Evolutionary conservation across 495 filamentous ascomycete species (phyloP), one percentile per base, ranked within the genome.

Genomic region (Penicillium crystallinum): DNA sequence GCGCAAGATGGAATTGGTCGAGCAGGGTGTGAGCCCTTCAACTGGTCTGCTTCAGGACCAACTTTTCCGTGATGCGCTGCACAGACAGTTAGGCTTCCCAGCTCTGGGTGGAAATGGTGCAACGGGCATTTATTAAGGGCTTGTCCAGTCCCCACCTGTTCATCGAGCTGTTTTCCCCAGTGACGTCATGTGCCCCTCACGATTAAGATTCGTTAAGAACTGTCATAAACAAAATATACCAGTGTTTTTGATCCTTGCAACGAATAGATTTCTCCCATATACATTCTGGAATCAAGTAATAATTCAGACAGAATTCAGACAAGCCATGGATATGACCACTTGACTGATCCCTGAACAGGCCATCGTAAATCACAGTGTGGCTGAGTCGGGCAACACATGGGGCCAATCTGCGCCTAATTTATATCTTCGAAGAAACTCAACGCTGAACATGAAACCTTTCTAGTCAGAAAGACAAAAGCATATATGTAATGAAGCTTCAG

Each of bases 1-100:
- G 49, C 58, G 67, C 38, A 71, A 69, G 43, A 62, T 67, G 52
- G 57, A 68, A 29, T 10, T 75, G 7, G 55, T 53, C 15, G 52
- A 57, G n/a, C 52, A 53, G 15, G 56, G 52, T 8, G 27, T 42
- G 8, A 45, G 43, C 33, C 17, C 31, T 27, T 29, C n/a, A 8
- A 34, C 12, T 11, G 8, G 19, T 23, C 34, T 57, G 0, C 38
- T 55, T 9, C 36, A 55, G 11, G 62, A 68, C 18, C 8, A 18
- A 6, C 6, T 39, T 1, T 65, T 65, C 30, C 49, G 53, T 29
- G 17, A 55, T n/a, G 62, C 55, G n/a, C 47, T 55, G 11, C 33
- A 31, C 11, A 46, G 50, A n/a, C 57, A 58, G n/a, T 37, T 73
- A 11, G 70, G 70, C 8, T 64, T 72, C 15, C 65, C 65, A 3